These are phyloP conservation scores for Naganishia antarctica DNA, from an alignment of 768 basidiomycete species.

Conservation along the genomic window DNA sequence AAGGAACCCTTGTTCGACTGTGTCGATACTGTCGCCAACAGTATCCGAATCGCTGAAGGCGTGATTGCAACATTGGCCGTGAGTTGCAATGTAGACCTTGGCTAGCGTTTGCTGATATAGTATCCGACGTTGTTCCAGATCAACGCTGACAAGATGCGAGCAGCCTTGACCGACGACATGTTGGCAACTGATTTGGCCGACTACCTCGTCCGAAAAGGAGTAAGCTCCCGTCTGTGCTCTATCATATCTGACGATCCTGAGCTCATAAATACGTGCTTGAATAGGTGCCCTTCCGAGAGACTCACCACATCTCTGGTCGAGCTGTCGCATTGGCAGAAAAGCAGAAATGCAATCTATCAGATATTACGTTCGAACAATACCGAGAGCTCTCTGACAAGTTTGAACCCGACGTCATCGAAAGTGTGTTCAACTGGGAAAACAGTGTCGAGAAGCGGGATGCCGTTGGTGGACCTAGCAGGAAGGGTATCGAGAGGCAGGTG, in stretches of 20 bases:
- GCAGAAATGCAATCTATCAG: slow-evolving; percentile 70
- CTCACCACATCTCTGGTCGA: slow-evolving; percentile 94
- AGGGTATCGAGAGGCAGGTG: slow-evolving; percentile 81
- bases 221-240: slow-evolving; percentile 52
- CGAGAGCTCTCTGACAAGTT: slow-evolving; percentile 71
- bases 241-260: background rate
- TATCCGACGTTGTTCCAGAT: slow-evolving; percentile 56
- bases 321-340: slow-evolving; percentile 92
- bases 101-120: background rate
- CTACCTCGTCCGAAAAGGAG: slow-evolving; percentile 97
- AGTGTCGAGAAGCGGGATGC: slow-evolving; percentile 87
- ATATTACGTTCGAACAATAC: slow-evolving; percentile 74
- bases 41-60: slow-evolving; percentile 86
- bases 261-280: background rate
- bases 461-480: slow-evolving; percentile 82
- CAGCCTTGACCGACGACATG: slow-evolving; percentile 91
- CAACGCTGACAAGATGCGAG: slow-evolving; percentile 80
- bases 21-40: slow-evolving; percentile 81
- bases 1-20: slow-evolving; percentile 96
- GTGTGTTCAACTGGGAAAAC: slow-evolving; percentile 89
- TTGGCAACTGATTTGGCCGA: slow-evolving; percentile 98
- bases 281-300: slow-evolving; percentile 96
- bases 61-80: slow-evolving; percentile 87
- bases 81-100: slow-evolving; percentile 35
- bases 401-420: slow-evolving; percentile 65